These are phyloP conservation scores for Cyberlindnera amylophila DNA, from an alignment of 805 yeast genomes.

Conservation along the genomic window DNA sequence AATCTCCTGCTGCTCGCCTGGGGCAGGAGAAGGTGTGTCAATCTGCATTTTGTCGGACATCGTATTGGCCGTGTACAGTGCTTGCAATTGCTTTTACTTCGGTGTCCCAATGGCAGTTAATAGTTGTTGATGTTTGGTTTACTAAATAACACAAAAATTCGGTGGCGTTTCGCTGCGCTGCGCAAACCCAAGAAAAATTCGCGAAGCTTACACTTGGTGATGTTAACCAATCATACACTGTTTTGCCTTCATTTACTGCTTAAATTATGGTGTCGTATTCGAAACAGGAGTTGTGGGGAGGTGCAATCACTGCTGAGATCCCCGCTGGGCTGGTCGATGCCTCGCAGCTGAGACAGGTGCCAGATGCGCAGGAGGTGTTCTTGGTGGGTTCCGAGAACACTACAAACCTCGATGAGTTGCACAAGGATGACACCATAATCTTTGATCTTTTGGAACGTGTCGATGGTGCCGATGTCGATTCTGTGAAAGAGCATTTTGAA, in stretches of 20 bases:
- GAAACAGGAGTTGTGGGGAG: constrained; percentile 63
- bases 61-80: not conserved
- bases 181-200: too few relatives aligned
- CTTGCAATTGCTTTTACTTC: not conserved
- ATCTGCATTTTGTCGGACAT: constrained; percentile 39
- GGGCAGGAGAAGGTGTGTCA: constrained; percentile 34
- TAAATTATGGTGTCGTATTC: constrained; percentile 1
- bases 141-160: not conserved
- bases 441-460: constrained; percentile 60
- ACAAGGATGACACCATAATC: constrained; percentile 53
- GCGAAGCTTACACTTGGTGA: too few relatives aligned
- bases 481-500: constrained; percentile 48
- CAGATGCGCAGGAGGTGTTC: constrained; percentile 93
- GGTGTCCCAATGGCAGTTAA: not conserved
- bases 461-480: constrained; percentile 34
- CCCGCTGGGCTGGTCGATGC: constrained; percentile 73
- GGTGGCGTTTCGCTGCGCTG: too few relatives aligned
- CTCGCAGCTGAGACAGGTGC: constrained; percentile 73
- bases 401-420: constrained; percentile 32
- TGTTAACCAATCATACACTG: too few relatives aligned
- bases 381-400: constrained; percentile 40
- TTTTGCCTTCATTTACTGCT: too few relatives aligned
- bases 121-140: too few relatives aligned
- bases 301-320: constrained; percentile 60
- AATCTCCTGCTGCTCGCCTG: constrained; percentile 43